Conservation (phyloP, 805 yeast species). For the Zygosaccharomyces kombuchaensis region DNA sequence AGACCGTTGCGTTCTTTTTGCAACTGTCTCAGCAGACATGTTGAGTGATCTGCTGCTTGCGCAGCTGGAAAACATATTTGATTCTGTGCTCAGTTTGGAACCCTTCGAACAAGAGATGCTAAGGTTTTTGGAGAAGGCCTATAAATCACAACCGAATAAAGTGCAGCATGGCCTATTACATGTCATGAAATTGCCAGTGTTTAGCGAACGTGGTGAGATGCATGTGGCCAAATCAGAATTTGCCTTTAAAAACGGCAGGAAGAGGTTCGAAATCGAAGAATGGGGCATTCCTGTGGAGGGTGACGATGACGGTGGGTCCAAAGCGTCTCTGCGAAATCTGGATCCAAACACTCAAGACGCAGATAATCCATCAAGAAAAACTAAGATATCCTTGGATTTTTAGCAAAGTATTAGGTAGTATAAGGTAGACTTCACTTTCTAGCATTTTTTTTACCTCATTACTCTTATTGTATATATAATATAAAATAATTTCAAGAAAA, state of each 20-base stretch:
- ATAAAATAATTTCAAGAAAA: not conserved
- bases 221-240: constrained; percentile 66
- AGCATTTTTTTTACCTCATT: not conserved
- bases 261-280: constrained; percentile 79
- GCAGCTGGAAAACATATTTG: constrained; percentile 56
- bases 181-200: constrained; percentile 62
- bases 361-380: constrained; percentile 1
- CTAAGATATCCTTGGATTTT: constrained; percentile 12
- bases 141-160: constrained; percentile 57
- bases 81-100: constrained; percentile 66
- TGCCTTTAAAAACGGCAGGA: constrained; percentile 80
- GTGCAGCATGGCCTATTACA: constrained; percentile 85
- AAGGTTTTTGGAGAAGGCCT: constrained; percentile 61
- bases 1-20: constrained; percentile 45
- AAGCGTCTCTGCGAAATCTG: not conserved
- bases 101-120: constrained; percentile 77
- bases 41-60: constrained; percentile 48
- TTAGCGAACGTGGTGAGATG: constrained; percentile 74
- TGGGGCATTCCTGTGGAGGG: constrained; percentile 99
- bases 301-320: constrained; percentile 41
- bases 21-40: constrained; percentile 61
- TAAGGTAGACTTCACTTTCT: too few relatives aligned
- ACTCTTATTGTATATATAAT: not conserved
- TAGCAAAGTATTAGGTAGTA: not conserved
- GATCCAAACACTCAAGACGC: not conserved